These are phyloP conservation scores for Phytophthora podocarpi DNA, from an alignment of 352 stramenopile genomes.

Conservation along the genomic window DNA sequence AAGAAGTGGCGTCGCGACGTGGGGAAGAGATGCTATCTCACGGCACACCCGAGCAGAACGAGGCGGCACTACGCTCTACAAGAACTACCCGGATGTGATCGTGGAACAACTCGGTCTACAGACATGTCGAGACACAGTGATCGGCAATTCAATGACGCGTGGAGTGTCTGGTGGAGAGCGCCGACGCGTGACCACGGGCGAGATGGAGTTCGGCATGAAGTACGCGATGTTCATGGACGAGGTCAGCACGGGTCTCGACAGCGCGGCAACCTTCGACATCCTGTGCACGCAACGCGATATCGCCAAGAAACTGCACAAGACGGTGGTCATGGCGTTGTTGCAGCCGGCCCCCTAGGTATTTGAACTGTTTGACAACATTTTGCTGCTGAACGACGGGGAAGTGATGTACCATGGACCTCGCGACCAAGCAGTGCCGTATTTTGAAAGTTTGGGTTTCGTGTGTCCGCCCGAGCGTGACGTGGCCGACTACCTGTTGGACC, in stretches of 20 bases:
- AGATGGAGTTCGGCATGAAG: slow-evolving; percentile 44
- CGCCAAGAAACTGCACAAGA: slow-evolving; percentile 46
- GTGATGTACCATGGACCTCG: slow-evolving; percentile 52
- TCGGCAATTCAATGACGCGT: slow-evolving; percentile 39
- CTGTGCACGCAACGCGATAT: slow-evolving; percentile 43
- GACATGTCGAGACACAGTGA: slow-evolving; percentile 24
- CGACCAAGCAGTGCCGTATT: slow-evolving; percentile 38
- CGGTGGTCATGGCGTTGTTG: slow-evolving; percentile 69
- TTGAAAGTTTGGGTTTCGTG: slow-evolving; percentile 52
- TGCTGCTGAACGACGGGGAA: slow-evolving; percentile 57
- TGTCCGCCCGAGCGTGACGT: slow-evolving; percentile 35
- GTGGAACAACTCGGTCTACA: slow-evolving; percentile 34
- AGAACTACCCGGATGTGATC: slow-evolving; percentile 34
- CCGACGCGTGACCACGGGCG: slow-evolving; percentile 49
- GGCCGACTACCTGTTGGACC: slow-evolving; percentile 46
- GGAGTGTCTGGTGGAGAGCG: slow-evolving; percentile 68
- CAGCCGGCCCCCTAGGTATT: slow-evolving; percentile 92
- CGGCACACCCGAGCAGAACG: slow-evolving; percentile 17
- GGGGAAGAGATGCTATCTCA: slow-evolving; percentile 45
- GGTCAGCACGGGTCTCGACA: slow-evolving; percentile 91
- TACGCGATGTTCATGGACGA: slow-evolving; percentile 83
- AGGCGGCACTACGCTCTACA: slow-evolving; percentile 26
- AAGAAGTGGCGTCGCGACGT: slow-evolving; percentile 51
- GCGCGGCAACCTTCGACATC: slow-evolving; percentile 89
- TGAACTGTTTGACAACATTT: slow-evolving; percentile 89